Evolutionary conservation across 495 filamentous ascomycete genomes (phyloP).

Genomic region (Penicillium parvum): DNA sequence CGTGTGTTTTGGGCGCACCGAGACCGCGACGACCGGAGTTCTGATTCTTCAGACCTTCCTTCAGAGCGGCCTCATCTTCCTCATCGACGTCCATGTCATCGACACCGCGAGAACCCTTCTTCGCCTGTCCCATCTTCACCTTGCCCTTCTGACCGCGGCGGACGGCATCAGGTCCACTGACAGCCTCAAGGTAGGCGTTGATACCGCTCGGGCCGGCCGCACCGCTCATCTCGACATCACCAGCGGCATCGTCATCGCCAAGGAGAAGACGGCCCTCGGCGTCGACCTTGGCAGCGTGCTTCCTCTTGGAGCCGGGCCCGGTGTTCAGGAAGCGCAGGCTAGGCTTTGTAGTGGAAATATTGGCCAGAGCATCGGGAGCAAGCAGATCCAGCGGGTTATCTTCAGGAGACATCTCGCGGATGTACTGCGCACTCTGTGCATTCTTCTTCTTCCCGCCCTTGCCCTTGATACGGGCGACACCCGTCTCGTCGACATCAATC

Average conservation of each 20-base stretch:
- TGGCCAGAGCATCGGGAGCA: conserved; percentile 79
- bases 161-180: conserved; percentile 77
- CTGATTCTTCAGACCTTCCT: conserved; percentile 22
- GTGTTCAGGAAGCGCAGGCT: conserved; percentile 48
- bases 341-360: conserved; percentile 89
- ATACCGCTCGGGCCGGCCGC: conserved; percentile 53
- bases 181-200: conserved; percentile 87
- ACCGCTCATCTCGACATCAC: conserved; percentile 60
- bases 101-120: conserved; percentile 48
- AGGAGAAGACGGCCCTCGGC: conserved; percentile 87
- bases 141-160: conserved; percentile 77
- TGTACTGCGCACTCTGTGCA: conserved; percentile 66
- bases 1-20: conserved; percentile 42
- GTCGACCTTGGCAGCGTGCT: conserved; percentile 63
- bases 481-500: conserved; percentile 48
- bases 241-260: conserved; percentile 44
- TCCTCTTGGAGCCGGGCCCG: conserved; percentile 38
- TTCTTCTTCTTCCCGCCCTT: conserved; percentile 32
- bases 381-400: conserved; percentile 93
- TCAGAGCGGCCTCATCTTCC: conserved; percentile 25
- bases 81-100: conserved; percentile 72
- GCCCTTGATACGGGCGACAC: conserved; percentile 31
- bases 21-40: conserved; percentile 38
- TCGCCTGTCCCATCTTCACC: conserved; percentile 75
- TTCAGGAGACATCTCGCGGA: conserved; percentile 73